These are phyloP conservation scores for Seiridium unicorne DNA, from an alignment of 2,329 filamentous ascomycete species.

Conservation along the genomic window DNA sequence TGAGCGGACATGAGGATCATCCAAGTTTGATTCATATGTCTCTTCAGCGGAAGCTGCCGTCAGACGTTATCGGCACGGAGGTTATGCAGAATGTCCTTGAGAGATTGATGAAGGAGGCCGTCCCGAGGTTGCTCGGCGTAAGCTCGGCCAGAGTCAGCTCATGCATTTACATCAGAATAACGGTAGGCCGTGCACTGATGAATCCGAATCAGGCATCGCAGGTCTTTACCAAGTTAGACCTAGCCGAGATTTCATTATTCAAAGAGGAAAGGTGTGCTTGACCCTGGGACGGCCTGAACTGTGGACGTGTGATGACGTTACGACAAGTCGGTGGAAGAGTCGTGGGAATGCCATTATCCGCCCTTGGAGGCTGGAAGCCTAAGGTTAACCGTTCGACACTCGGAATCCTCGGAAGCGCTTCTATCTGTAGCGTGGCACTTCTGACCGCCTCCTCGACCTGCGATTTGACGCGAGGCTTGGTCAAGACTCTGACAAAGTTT, in stretches of 20 bases:
- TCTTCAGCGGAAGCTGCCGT: background rate
- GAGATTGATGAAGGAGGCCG: background rate
- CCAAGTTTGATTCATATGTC: no score
- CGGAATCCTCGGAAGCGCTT: background rate
- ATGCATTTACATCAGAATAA: background rate
- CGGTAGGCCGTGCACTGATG: background rate
- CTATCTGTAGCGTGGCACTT: background rate
- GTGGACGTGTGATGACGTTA: slow-evolving; percentile 2
- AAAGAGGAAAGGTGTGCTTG: slow-evolving; percentile 4
- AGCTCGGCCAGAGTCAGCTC: slow-evolving; percentile 4
- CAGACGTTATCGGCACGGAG: background rate
- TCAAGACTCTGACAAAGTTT: background rate
- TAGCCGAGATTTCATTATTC: background rate
- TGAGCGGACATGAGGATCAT: no score
- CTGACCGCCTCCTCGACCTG: background rate
- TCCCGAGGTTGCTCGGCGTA: slow-evolving; percentile 1
- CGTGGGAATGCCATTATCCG: background rate
- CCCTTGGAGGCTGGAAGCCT: background rate
- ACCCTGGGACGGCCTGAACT: background rate
- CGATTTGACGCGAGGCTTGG: background rate
- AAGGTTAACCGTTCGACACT: background rate
- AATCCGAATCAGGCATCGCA: background rate
- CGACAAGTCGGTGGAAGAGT: background rate
- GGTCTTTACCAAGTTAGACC: background rate
- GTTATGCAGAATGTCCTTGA: background rate